Evolutionary conservation across 768 basidiomycete species (phyloP), one percentile per base, ranked within the genome.

Genomic region (Pholiota molesta): DNA sequence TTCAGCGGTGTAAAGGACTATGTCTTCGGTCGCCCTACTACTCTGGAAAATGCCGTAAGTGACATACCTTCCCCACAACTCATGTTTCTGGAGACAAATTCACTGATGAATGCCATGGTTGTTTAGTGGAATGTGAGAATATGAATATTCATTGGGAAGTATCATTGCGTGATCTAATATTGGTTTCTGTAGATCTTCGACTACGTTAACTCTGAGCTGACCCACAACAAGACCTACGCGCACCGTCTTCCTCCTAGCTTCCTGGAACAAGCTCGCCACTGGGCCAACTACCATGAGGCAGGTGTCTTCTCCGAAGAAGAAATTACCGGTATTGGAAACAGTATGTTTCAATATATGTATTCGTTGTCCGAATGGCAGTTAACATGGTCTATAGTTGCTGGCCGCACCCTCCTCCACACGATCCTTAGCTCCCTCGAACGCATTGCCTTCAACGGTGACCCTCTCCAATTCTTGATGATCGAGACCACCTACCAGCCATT

Each of bases 401-500:
- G 91, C 40, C 89, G 90, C 65, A 91, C 92, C 40, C 77, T 93
- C 63, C 77, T 95, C 39, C 83, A 88, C 72, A 86, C 88, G 28
- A 80, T 96, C 74, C 77, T 94, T 55, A 75, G 68, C 57, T 86
- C 91, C 10, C 83, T 95, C 59, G 85, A 90, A 70, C 87, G 86
- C 68, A 89, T 96, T 72, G 85, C 90, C 49, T 91, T 88, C 80
- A 86, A 88, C 68, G 86, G 83, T 63, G 89, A 92, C 77, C 88
- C 91, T 49, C 85, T 95, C 55, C 88, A 91, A 68, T 83, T 95
- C 77, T 80, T 89, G 74, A 72, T 94, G 66, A 80, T 92, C 66
- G 86, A 91, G 76, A 88, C 89, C 16, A 91, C 91, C 64, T 95
- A 95, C 81, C 94, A 95, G 74, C 89, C 94, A 14, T 93, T 96